Base-by-base conservation (phyloP, 1,139 yeast species). In the Candida sp. region DNA sequence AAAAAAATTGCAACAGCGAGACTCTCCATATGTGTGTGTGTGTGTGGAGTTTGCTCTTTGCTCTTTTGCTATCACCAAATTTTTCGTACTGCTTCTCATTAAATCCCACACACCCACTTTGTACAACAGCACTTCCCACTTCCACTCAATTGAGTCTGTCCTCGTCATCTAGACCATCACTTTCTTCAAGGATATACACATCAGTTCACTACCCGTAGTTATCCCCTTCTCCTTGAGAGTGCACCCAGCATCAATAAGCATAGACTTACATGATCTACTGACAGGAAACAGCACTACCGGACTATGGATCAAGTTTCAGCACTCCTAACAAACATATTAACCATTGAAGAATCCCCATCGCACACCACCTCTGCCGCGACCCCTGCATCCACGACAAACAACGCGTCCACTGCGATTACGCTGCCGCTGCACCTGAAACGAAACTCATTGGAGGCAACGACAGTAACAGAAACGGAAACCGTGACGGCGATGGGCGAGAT, bases 221-320 rank as follows among this genome's bases (percentile, higher is more conserved):
- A 17, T 17, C 17, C 17, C 17, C 17, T 17, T 17, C 17, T 17
- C 17, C 17, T 17, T 17, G 17, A 17, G 17, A 17, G 17, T 17
- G 17, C 17, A 17, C 17, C 17, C 17, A 17, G 17, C 17, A 17
- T 17, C 17, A 17, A 17, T 17, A 7, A 37, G 41, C 28, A 23
- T 37, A 7, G 2, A 22, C 5, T 9, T 37, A 37, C 28, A 37
- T 37, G 38, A 12, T 34, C 25, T 34, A 17, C 17, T 17, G 17
- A 17, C 17, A 17, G 17, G 17, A 17, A 9, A 25, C n/a, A 26
- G 9, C 3, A 26, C 8, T 9, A 38, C 12, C 12, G 11, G 33
- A 46, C 11, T 30, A 68, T 69, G 73, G 73, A 68, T 31, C 72
- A 60, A 51, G 71, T 69, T 26, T 66, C 73, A 22, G 63, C 62